phyloP scores from a whole-genome alignment of 148 eudicot species.

The Polygonum aviculare region DNA sequence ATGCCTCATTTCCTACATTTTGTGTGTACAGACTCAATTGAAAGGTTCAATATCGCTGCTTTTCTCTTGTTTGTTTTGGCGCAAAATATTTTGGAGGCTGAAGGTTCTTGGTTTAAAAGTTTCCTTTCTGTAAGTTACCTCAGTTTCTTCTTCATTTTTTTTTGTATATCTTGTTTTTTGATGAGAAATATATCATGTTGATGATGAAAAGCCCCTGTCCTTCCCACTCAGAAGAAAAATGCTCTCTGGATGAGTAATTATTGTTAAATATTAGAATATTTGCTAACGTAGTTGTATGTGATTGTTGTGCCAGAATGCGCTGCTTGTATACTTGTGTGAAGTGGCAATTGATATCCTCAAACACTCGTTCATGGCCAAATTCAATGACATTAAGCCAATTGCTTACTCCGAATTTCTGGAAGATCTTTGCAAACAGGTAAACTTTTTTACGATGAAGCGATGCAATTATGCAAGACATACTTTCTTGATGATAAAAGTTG shows the following conservation, averaged over 20 bases:
- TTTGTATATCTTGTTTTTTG: no score
- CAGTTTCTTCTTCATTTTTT: background rate
- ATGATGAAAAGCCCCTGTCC: background rate
- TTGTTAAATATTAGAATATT: background rate
- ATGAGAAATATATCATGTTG: background rate
- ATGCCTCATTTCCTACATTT: constrained; percentile 2
- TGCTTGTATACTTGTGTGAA: constrained; percentile 74
- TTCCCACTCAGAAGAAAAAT: background rate
- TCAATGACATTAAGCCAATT: constrained; percentile 84
- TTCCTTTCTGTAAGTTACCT: constrained; percentile 65
- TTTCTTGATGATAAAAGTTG: background rate
- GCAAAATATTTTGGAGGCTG: constrained; percentile 93
- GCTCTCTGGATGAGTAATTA: background rate
- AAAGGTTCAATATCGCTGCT: constrained; percentile 90
- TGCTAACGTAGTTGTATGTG: constrained; percentile 16
- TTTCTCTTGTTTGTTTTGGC: constrained; percentile 81
- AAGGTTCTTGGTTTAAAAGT: constrained; percentile 85
- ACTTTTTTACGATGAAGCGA: background rate
- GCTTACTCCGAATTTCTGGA: constrained; percentile 89
- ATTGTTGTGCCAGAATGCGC: constrained; percentile 67
- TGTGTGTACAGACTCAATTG: constrained; percentile 68
- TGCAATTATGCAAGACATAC: background rate
- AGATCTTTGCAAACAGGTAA: constrained; percentile 97
- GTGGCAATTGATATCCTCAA: constrained; percentile 79
- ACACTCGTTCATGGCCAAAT: constrained; percentile 90